These are phyloP conservation scores for Scutellaria minor DNA, from an alignment of 257 asterid species.

Conservation along the genomic window DNA sequence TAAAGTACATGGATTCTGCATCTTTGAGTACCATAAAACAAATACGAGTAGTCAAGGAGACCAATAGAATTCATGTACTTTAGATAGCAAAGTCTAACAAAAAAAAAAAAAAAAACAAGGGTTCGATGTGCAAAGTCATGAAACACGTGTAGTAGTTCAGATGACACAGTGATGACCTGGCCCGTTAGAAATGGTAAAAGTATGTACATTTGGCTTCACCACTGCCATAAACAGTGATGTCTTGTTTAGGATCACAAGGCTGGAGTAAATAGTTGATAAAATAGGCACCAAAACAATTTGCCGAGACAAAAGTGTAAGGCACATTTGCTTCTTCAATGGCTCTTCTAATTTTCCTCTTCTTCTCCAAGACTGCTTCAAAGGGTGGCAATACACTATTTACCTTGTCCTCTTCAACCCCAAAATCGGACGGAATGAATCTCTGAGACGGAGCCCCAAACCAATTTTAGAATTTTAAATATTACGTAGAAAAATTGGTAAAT, in stretches of 20 bases:
- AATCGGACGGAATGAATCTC: constrained; percentile 68
- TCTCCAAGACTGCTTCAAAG: constrained; percentile 45
- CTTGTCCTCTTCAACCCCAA: constrained; percentile 58
- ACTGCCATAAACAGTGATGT: constrained; percentile 50
- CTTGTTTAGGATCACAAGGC: constrained; percentile 42
- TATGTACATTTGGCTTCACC: constrained; percentile 54
- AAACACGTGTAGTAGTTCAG: too few species aligned
- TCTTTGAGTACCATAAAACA: not conserved
- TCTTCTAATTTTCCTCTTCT: constrained; percentile 55
- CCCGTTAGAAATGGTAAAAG: not conserved
- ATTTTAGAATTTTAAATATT: too few species aligned
- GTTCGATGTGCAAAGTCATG: too few species aligned
- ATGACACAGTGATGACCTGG: too few species aligned
- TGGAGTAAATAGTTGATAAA: constrained; percentile 53
- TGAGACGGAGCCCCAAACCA: not conserved
- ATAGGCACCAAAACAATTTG: constrained; percentile 56
- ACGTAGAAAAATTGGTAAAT: too few species aligned
- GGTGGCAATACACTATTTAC: constrained; percentile 50
- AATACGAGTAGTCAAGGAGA: not conserved
- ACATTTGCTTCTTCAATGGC: constrained; percentile 55
- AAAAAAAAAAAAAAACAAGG: not conserved
- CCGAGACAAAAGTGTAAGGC: constrained; percentile 56
- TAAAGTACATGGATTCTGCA: not conserved
- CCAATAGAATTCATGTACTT: not conserved
- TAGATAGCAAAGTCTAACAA: not conserved